Percentiles rank a stretch among this genome's conserved stretches.
Evolutionary conservation across 768 basidiomycete genomes (phyloP).

Genomic region (Clavaria fumosa): DNA sequence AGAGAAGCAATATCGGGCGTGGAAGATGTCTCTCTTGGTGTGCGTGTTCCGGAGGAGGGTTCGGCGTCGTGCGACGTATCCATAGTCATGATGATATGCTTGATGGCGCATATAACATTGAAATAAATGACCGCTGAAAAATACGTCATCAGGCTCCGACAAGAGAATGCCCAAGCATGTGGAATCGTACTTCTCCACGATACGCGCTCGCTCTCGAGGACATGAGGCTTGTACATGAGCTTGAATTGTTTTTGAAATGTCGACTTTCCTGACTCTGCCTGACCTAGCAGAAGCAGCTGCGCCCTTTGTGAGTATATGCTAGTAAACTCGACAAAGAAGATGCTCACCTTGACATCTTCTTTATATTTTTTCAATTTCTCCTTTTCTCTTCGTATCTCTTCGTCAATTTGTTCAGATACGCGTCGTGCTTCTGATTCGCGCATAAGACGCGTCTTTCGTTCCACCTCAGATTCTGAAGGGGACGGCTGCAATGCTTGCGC

Average conservation of each 20-base stretch:
- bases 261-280: constrained; percentile 67
- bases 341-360: constrained; percentile 56
- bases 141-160: too few relatives aligned
- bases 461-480: constrained; percentile 43
- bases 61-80: constrained; percentile 24
- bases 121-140: constrained; percentile 65
- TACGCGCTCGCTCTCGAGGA: constrained; percentile 49
- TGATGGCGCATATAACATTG: constrained; percentile 57
- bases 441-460: constrained; percentile 44
- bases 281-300: constrained; percentile 59
- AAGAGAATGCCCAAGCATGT: too few relatives aligned
- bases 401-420: constrained; percentile 70
- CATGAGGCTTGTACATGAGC: constrained; percentile 63
- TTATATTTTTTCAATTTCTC: constrained; percentile 48
- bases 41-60: not conserved
- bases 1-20: constrained; percentile 26
- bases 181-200: constrained; percentile 70
- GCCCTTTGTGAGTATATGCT: constrained; percentile 22
- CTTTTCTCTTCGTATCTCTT: constrained; percentile 56
- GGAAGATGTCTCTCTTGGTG: constrained; percentile 8
- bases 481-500: constrained; percentile 52
- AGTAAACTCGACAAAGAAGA: constrained; percentile 11
- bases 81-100: constrained; percentile 48
- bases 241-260: constrained; percentile 70
- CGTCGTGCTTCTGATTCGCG: constrained; percentile 61